Conservation (phyloP, 306 rosid genomes). For the Sophora flavescens region DNA sequence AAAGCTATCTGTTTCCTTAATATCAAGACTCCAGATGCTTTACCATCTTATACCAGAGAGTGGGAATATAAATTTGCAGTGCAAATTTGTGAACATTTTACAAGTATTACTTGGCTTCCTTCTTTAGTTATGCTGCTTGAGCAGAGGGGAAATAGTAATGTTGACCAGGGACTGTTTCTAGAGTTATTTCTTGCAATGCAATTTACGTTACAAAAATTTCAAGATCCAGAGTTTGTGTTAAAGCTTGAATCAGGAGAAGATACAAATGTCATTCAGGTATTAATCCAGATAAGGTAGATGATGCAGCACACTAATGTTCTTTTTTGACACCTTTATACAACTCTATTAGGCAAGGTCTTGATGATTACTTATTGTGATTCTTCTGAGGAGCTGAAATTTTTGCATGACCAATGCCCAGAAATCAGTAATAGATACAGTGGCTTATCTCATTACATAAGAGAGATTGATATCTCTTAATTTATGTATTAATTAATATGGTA, state of each 20-base stretch:
- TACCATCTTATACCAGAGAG: constrained; percentile 56
- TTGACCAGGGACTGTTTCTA: constrained; percentile 49
- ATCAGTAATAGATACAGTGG: not conserved
- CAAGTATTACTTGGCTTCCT: constrained; percentile 87
- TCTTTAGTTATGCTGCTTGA: constrained; percentile 68
- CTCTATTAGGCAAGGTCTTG: not conserved
- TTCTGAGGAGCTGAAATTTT: constrained; percentile 16
- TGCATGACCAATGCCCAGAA: constrained; percentile 10
- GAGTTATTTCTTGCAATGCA: constrained; percentile 75
- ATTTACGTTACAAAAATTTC: constrained; percentile 73
- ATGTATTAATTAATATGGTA: not conserved
- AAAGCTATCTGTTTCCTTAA: constrained; percentile 51
- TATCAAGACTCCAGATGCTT: constrained; percentile 52
- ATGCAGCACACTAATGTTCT: constrained; percentile 15
- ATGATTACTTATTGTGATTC: constrained; percentile 5
- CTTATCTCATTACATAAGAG: not conserved
- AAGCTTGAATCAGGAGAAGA: constrained; percentile 69
- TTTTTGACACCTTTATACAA: constrained; percentile 15
- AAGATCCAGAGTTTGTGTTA: constrained; percentile 81
- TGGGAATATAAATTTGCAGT: constrained; percentile 85
- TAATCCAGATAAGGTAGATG: constrained; percentile 36
- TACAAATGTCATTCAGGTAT: constrained; percentile 76
- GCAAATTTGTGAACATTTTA: constrained; percentile 78
- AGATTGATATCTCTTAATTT: constrained; percentile 2
- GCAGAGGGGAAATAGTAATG: constrained; percentile 46